Evolutionary conservation across 1,139 yeast genomes (phyloP), one percentile per base, ranked within the genome.

Genomic region (Candida buenavistaensis): DNA sequence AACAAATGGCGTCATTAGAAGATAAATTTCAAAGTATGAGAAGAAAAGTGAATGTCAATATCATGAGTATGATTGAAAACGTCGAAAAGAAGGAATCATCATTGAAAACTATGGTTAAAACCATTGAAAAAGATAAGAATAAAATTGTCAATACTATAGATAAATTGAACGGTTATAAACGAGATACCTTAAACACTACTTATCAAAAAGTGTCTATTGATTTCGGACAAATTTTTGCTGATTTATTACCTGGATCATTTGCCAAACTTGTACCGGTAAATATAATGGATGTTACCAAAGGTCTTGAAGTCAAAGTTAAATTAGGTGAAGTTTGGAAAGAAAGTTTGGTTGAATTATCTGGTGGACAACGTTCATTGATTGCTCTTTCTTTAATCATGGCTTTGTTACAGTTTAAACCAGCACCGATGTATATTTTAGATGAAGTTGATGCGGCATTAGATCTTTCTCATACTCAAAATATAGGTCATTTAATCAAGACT

Each of bases 381-480:
- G 98, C 98, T 0, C 65, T 92, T 33, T 86, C 97, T 3, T 68
- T 92, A 50, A 90, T 90, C 47, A 75, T 90, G 78, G 96, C 97
- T 0, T 67, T 92, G 41, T 68, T 92, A 37, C 96, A 90, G 57
- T 90, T 87, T 68, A 88, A 89, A 57, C 98, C 98, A 2, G 97
- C 98, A 0, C 98, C 98, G 8, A 87, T 92, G 96, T 92, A 92
- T 56, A 90, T 92, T 50, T 68, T 92, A 40, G 98, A 92, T 62
- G 98, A 92, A 62, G 97, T 92, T 24, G 98, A 92, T 62, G 98
- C 99, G 1, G 99, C 99, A 1, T 73, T 94, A 45, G 99, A 94
- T 68, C 74, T 90, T 45, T 87, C 95, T 36, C 99, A 94, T 57
- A 94, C 99, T 1, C 97, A 94, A 59, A 92, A 92, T 52, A 92